Evolutionary conservation across 352 stramenopile species (phyloP), one percentile per base, ranked within the genome.

Genomic region (Pythium rishiriense): DNA sequence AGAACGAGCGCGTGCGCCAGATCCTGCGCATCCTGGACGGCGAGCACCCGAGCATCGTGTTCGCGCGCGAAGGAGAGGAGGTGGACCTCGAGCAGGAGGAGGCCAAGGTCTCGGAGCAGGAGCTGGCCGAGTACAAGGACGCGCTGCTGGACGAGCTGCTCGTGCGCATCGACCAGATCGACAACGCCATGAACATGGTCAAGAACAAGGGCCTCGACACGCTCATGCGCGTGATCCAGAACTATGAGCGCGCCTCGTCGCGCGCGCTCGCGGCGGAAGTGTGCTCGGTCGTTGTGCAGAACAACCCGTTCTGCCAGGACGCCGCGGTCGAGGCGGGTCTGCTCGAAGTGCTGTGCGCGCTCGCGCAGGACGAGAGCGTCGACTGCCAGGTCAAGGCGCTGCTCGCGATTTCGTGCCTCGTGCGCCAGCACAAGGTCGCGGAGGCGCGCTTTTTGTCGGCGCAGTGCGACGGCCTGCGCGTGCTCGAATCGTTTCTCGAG

Each of bases 161-260:
- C 64, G 86, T 78, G 55, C 83, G 85, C 61, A 85, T 96, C 24
- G 87, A 94, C 70, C 85, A 96, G 74, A 91, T 96, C 51, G 87
- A 96, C 74, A 94, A 91, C 37, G 85, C 87, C 33, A 87, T 90
- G 73, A 94, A 93, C 75, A 93, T 96, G 45, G 74, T 86, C 65
- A 96, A 96, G 73, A 90, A 90, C 79, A 72, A 87, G 19, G 87
- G 85, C 0, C 64, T 96, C 21, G 62, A 64, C 1, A 76, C 86
- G 46, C 72, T 94, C 52, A 77, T 73, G 0, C 76, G 75, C 28
- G 73, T 93, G 28, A 87, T 96, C 48, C 52, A 83, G 17, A 66
- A 80, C 52, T 82, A 87, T 62, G 52, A 70, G 24, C 79, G 75
- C 24, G 64, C 73, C 0, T 79, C 74, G 8, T 85, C 83, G 19